Base-by-base conservation (phyloP, 2,329 filamentous ascomycete genomes). In the Ramularia collo-cygni region DNA sequence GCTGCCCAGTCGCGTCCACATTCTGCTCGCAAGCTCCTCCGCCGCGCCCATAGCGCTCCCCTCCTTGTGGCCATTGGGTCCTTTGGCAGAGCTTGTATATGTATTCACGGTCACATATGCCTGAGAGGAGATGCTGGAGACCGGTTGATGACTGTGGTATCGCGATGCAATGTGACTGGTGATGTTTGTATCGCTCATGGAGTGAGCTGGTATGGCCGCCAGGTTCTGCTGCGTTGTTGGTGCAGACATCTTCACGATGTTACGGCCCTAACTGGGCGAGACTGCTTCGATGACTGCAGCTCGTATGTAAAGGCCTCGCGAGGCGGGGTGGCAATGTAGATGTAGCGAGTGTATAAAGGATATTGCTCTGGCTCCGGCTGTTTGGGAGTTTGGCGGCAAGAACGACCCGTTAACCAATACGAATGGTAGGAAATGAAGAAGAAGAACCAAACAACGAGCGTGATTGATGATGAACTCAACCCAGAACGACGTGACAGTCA, bases 31-130 rank as follows among this genome's bases (percentile, higher is more conserved):
- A 59, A 98, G 75, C 56, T 95, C 89, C 64, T 96, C 90, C 24
- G 87, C 88, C 59, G 88, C 89, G 42, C 83, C 88, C 76, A 89
- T 87, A 48, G 88, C 87, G 67, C 87, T 95, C 26, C 89, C 90
- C 54, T 93, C 86, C 58, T 88, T 92, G 43, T 79, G 81, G 52
- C 90, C 90, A 84, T 95, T 87, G 3, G 84, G 79, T 15, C 89
- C 90, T 59, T 88, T 89, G 39, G 83, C 76, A 1, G 90, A 90
- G 8, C 86, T 85, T 8, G 86, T 90, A 63, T 94, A 96, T 14
- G 89, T 98, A 69, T 98, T 98, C 50, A 98, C 72, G 37, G 85
- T 84, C 58, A 98, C 83, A 53, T 96, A 75, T 35, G 83, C 92
- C 61, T 96, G 89, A 1, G 88, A 94, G 1, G 89, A 95, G 13